Conservation (phyloP, 1,284 basidiomycete species). For the Trametes pubescens region DNA sequence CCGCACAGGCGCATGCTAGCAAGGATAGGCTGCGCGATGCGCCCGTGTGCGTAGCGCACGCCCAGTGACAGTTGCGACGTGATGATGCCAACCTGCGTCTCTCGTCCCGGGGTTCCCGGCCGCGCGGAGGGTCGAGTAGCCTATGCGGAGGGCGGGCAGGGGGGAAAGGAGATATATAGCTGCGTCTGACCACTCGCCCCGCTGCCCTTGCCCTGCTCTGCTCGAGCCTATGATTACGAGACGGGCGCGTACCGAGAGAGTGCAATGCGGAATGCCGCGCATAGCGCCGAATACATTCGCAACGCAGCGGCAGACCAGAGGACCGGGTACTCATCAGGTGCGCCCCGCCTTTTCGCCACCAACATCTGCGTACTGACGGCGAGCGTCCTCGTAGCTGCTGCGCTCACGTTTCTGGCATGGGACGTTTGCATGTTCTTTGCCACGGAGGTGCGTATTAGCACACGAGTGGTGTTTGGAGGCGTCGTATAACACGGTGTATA, state of each 20-base stretch:
- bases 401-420: slow-evolving; percentile 24
- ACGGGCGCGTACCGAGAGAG: background rate
- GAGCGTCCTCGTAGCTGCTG: slow-evolving; percentile 13
- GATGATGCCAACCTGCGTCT: no score
- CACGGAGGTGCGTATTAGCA: slow-evolving; percentile 18
- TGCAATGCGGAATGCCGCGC: background rate
- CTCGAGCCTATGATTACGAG: background rate
- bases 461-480: background rate
- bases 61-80: no score
- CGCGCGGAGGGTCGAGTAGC: no score
- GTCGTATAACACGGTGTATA: background rate
- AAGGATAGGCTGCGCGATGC: no score
- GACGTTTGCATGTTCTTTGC: slow-evolving; percentile 18
- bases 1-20: no score
- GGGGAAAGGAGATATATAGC: no score
- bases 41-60: no score
- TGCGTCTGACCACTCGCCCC: no score
- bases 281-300: background rate
- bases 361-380: background rate
- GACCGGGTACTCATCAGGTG: slow-evolving; percentile 1
- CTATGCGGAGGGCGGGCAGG: no score
- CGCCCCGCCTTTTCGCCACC: background rate
- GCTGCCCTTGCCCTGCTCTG: no score
- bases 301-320: background rate
- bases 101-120: no score